Evolutionary conservation across 2,329 filamentous ascomycete genomes (phyloP).

Genomic region (Lasiodiplodia sp.): DNA sequence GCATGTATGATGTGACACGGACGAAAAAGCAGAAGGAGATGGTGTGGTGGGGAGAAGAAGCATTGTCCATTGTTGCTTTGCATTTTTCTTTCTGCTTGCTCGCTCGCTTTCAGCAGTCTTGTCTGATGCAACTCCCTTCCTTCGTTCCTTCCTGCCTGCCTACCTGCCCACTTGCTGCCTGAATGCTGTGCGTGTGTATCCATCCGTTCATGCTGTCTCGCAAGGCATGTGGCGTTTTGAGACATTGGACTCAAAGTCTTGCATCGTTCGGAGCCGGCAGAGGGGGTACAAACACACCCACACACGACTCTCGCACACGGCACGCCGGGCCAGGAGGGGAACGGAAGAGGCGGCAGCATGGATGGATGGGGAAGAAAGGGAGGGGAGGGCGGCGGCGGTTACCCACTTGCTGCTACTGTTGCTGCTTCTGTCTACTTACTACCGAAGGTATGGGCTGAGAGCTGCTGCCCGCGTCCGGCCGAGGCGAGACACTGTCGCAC

Average conservation of each 20-base stretch:
- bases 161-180: neutral
- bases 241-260: neutral
- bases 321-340: too few relatives aligned
- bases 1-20: neutral
- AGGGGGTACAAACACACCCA: neutral
- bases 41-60: neutral
- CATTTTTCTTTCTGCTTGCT: too few relatives aligned
- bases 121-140: neutral
- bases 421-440: too few relatives aligned
- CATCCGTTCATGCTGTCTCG: neutral
- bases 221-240: slow-evolving; percentile 30
- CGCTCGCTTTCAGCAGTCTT: slow-evolving; percentile 1
- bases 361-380: neutral
- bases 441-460: too few relatives aligned
- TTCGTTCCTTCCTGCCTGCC: neutral
- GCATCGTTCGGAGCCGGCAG: neutral
- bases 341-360: too few relatives aligned
- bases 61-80: slow-evolving; percentile 11
- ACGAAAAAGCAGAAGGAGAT: neutral
- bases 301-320: neutral
- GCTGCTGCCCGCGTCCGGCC: neutral
- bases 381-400: neutral
- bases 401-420: too few relatives aligned
- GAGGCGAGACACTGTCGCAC: slow-evolving; percentile 25
- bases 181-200: slow-evolving; percentile 6